A percentile compares a stretch with the other conserved stretches of the same genome.
Conservation (phyloP, 345 rosid species). For the Fremontodendron californicum region DNA sequence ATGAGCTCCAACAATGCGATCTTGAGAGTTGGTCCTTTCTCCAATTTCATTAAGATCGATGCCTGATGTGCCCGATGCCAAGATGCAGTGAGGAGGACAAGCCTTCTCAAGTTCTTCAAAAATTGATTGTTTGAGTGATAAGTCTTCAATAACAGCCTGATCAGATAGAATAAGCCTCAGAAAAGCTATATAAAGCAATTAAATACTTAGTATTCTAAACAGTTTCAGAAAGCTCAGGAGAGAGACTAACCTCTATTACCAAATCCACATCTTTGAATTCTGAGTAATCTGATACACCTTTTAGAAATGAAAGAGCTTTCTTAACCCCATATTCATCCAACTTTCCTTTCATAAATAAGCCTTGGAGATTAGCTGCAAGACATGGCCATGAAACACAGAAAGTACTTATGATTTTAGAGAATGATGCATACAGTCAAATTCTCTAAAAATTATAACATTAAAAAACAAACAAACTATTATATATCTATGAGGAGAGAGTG, state of each 20-base stretch:
- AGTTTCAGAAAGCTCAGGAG: slow-evolving; percentile 4
- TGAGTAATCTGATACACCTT: slow-evolving; percentile 70
- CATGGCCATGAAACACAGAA: neutral
- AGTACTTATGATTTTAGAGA: neutral
- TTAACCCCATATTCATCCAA: slow-evolving; percentile 56
- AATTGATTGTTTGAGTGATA: slow-evolving; percentile 76
- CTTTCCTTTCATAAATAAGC: slow-evolving; percentile 63
- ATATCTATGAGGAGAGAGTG: neutral
- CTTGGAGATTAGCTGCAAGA: slow-evolving; percentile 64
- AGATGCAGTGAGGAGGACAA: slow-evolving; percentile 70
- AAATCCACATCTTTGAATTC: slow-evolving; percentile 83
- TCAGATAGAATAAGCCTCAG: neutral
- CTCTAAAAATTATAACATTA: neutral
- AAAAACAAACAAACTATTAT: neutral
- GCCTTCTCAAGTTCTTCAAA: slow-evolving; percentile 73
- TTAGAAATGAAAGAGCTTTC: slow-evolving; percentile 66
- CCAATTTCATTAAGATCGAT: slow-evolving; percentile 70
- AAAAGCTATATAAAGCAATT: neutral
- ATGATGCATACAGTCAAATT: neutral
- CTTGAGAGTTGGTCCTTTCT: slow-evolving; percentile 62
- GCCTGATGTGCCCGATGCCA: slow-evolving; percentile 83
- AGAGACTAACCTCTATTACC: slow-evolving; percentile 76
- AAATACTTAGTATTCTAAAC: neutral
- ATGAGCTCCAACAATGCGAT: slow-evolving; percentile 84
- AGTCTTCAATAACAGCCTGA: slow-evolving; percentile 85